These are phyloP conservation scores for Zea luxurians DNA, from an alignment of 176 grass and related monocot genomes.

Conservation along the genomic window DNA sequence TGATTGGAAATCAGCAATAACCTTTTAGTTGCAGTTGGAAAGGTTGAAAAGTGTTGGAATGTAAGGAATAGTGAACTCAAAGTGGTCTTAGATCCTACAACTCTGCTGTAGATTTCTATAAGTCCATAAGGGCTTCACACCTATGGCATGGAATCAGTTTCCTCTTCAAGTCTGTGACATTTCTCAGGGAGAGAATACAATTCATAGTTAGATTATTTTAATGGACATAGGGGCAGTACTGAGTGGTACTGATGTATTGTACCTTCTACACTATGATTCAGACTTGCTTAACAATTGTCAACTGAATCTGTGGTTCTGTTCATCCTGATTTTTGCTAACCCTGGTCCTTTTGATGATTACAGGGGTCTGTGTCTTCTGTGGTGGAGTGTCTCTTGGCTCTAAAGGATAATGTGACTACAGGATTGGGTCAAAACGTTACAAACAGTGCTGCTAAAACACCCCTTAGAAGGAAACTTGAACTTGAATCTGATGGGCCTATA, in stretches of 20 bases:
- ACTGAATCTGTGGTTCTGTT: slow-evolving; percentile 35
- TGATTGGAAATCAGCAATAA: slow-evolving; percentile 14
- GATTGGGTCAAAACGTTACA: slow-evolving; percentile 43
- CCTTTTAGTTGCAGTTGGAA: slow-evolving; percentile 21
- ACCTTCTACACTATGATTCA: neutral
- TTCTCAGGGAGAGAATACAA: slow-evolving; percentile 16
- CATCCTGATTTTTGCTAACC: slow-evolving; percentile 33
- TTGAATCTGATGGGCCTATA: slow-evolving; percentile 43
- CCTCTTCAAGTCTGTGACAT: neutral
- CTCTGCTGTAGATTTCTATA: slow-evolving; percentile 25
- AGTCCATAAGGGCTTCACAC: neutral
- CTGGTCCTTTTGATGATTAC: slow-evolving; percentile 30
- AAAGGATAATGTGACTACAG: slow-evolving; percentile 64
- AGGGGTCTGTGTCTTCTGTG: slow-evolving; percentile 75
- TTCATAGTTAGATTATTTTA: slow-evolving; percentile 2
- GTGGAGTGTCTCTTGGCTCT: slow-evolving; percentile 83
- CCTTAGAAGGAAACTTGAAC: slow-evolving; percentile 54
- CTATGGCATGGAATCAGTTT: neutral
- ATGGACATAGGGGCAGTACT: neutral
- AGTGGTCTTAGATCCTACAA: slow-evolving; percentile 37
- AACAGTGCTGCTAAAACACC: slow-evolving; percentile 44
- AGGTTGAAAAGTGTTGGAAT: neutral
- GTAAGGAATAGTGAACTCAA: slow-evolving; percentile 22
- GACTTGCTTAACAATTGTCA: slow-evolving; percentile 15
- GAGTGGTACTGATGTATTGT: neutral